Conservation (phyloP, 2,329 filamentous ascomycete genomes). For the Diaporthe ilicicola region DNA sequence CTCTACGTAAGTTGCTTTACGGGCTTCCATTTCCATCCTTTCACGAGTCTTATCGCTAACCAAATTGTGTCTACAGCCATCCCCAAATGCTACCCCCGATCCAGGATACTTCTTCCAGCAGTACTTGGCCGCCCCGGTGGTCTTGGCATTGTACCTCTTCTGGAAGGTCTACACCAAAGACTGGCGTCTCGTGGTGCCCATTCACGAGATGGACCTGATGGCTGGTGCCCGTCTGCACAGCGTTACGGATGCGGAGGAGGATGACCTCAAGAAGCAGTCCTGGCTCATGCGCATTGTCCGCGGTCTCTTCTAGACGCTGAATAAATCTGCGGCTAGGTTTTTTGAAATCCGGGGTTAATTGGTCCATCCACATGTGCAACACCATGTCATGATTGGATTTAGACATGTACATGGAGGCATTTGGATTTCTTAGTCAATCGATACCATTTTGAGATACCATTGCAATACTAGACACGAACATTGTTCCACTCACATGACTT, state of each 20-base stretch:
- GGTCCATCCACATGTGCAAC: neutral
- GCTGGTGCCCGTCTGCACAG: conserved; percentile 64
- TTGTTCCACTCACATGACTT: neutral
- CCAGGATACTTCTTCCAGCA: conserved; percentile 65
- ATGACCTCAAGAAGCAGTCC: conserved; percentile 42
- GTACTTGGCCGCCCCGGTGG: conserved; percentile 66
- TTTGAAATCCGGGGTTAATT: neutral
- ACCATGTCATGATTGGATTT: neutral
- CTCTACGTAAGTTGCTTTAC: conserved; percentile 56
- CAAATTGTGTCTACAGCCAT: conserved; percentile 42
- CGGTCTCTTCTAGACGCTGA: conserved; percentile 44
- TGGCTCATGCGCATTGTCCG: conserved; percentile 46
- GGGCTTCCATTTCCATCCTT: neutral
- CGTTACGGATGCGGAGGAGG: conserved; percentile 51
- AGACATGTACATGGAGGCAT: too few species aligned
- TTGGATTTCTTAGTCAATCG: neutral
- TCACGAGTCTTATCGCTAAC: neutral
- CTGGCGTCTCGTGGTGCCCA: conserved; percentile 65
- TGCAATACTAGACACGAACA: neutral
- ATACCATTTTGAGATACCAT: conserved; percentile 3
- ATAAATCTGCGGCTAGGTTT: neutral
- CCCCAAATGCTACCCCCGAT: conserved; percentile 42
- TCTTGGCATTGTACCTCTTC: conserved; percentile 65
- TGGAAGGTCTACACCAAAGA: conserved; percentile 70
- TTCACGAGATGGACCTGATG: conserved; percentile 69